Evolutionary conservation across 305 asterid species (phyloP).

Genomic region (Fraxinus paxiana): DNA sequence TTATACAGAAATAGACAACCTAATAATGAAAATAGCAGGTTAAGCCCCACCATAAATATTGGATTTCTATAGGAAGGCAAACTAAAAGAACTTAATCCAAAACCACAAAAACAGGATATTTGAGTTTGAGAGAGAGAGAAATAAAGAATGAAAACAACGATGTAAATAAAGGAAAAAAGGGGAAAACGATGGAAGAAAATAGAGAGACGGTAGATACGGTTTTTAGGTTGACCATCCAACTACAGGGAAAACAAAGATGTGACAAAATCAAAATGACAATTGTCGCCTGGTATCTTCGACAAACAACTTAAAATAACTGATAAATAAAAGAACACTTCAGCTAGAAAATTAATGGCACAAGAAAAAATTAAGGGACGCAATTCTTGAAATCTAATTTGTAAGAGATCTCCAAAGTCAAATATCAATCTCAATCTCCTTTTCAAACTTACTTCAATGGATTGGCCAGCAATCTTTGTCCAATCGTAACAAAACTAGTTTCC

Average conservation of each 20-base stretch:
- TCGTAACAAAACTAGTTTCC: conserved; percentile 93
- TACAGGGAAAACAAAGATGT: conserved; percentile 3
- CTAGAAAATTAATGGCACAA: conserved; percentile 7
- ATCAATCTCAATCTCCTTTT: conserved; percentile 9
- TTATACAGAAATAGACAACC: background rate
- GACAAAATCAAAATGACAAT: background rate
- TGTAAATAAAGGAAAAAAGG: background rate
- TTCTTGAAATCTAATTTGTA: conserved; percentile 17
- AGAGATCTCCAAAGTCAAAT: conserved; percentile 16
- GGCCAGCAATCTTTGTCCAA: conserved; percentile 94
- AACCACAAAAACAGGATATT: background rate
- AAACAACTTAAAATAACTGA: background rate
- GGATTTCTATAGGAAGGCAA: background rate
- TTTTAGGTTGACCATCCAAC: background rate
- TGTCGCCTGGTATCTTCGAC: background rate
- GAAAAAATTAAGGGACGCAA: background rate
- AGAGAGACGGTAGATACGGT: background rate
- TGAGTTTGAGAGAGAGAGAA: background rate
- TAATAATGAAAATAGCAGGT: background rate
- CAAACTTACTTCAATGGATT: conserved; percentile 89
- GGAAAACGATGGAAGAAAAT: background rate
- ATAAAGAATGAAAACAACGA: background rate
- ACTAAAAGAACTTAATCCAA: background rate
- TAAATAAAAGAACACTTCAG: conserved; percentile 6
- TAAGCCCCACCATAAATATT: background rate